These are phyloP conservation scores for Malassezia yamatoensis DNA, from an alignment of 1,284 basidiomycete species.

Conservation along the genomic window DNA sequence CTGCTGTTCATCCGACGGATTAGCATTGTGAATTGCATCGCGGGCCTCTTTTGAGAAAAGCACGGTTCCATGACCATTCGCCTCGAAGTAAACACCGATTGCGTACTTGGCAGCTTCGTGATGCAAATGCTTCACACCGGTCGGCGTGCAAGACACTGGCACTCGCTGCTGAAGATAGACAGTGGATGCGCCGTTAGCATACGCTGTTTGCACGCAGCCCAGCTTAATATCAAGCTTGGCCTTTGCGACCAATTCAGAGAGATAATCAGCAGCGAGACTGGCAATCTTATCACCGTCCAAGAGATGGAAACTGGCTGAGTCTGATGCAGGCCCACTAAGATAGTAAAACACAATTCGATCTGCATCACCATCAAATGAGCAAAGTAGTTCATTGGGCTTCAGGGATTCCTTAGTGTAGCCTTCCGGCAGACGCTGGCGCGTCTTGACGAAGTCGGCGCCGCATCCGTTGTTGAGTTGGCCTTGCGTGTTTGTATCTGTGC, in stretches of 20 bases:
- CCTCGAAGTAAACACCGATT: conserved; percentile 97
- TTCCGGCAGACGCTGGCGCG: conserved; percentile 49
- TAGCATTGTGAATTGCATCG: conserved; percentile 54
- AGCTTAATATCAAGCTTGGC: conserved; percentile 38
- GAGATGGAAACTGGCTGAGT: conserved; percentile 70
- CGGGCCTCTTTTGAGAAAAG: conserved; percentile 61
- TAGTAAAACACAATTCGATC: conserved; percentile 96
- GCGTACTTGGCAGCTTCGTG: conserved; percentile 90
- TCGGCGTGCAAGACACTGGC: conserved; percentile 88
- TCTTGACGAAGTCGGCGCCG: conserved; percentile 97
- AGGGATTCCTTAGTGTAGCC: conserved; percentile 35
- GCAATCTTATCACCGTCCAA: conserved; percentile 99
- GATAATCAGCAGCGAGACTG: conserved; percentile 80
- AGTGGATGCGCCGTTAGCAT: conserved; percentile 94
- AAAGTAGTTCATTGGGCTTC: conserved; percentile 61
- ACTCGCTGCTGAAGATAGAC: conserved; percentile 60
- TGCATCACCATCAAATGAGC: conserved; percentile 92
- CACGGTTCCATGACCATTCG: conserved; percentile 96
- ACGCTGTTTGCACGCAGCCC: conserved; percentile 87
- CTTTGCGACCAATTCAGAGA: conserved; percentile 69
- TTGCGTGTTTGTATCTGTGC: conserved; percentile 52
- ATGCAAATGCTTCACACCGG: conserved; percentile 95
- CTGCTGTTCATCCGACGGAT: conserved; percentile 67
- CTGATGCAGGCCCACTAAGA: conserved; percentile 50
- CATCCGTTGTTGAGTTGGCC: conserved; percentile 72